Percentiles rank a stretch among this genome's conserved stretches.
Evolutionary conservation across 1,139 yeast genomes (phyloP).

Genomic region (Schizosaccharomyces versatilis): DNA sequence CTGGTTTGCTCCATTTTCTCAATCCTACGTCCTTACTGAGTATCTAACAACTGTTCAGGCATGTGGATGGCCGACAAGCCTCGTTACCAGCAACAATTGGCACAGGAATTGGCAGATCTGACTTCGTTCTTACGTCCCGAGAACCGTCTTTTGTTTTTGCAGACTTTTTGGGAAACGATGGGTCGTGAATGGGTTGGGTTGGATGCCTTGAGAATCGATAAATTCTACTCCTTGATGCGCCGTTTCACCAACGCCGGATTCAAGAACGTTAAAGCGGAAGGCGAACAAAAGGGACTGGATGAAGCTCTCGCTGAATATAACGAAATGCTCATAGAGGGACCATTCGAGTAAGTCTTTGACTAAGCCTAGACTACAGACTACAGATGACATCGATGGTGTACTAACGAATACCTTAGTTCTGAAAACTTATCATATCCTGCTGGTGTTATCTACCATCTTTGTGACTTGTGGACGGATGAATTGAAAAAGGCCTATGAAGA

Average conservation of each 20-base stretch:
- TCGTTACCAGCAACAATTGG: slow-evolving; percentile 68
- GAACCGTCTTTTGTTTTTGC: slow-evolving; percentile 31
- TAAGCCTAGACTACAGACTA: background rate
- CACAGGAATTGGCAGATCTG: slow-evolving; percentile 47
- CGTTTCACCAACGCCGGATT: slow-evolving; percentile 41
- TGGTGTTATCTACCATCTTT: slow-evolving; percentile 65
- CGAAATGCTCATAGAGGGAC: background rate
- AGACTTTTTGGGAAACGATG: slow-evolving; percentile 67
- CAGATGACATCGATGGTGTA: too few species aligned
- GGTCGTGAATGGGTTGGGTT: slow-evolving; percentile 63
- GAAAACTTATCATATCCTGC: slow-evolving; percentile 30
- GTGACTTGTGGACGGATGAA: slow-evolving; percentile 72
- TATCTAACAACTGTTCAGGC: slow-evolving; percentile 19
- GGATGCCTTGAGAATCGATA: slow-evolving; percentile 69
- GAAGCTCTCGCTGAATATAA: background rate
- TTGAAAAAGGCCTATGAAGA: slow-evolving; percentile 42
- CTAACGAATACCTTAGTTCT: slow-evolving; percentile 11
- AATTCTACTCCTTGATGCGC: slow-evolving; percentile 61
- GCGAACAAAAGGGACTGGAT: background rate
- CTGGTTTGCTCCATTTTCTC: background rate
- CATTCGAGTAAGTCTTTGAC: slow-evolving; percentile 17
- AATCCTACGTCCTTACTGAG: background rate
- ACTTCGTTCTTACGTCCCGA: slow-evolving; percentile 24
- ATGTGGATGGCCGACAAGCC: slow-evolving; percentile 97
- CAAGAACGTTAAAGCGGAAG: background rate